phyloP scores from a whole-genome alignment of 2,329 filamentous ascomycete genomes.

The Penicillium sp. region DNA sequence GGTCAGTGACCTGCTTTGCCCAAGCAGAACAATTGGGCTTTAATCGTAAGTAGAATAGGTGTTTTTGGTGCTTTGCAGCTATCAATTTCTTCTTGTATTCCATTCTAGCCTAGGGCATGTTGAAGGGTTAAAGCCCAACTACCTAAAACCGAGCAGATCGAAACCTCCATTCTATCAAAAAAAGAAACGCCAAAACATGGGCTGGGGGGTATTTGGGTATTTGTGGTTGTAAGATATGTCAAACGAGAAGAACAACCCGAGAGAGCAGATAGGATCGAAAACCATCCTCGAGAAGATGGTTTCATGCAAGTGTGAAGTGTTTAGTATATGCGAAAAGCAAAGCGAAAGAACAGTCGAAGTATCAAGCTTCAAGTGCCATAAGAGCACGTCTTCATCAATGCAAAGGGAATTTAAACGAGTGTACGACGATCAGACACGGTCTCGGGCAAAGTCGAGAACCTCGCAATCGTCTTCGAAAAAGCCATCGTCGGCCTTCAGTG shows the following conservation, averaged over 20 bases:
- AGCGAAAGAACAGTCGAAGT: slow-evolving; percentile 8
- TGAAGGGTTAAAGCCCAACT: not conserved
- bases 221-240: slow-evolving; percentile 16
- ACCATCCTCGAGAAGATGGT: slow-evolving; percentile 6
- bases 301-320: slow-evolving; percentile 25
- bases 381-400: slow-evolving; percentile 19
- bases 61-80: slow-evolving; percentile 9
- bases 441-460: slow-evolving; percentile 79
- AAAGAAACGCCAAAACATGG: slow-evolving; percentile 11
- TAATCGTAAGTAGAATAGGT: not conserved
- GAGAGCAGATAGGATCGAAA: slow-evolving; percentile 6
- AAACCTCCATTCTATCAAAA: slow-evolving; percentile 24
- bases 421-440: slow-evolving; percentile 48
- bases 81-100: slow-evolving; percentile 8
- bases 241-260: slow-evolving; percentile 4
- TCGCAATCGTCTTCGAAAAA: slow-evolving; percentile 95
- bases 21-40: too few species aligned
- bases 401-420: slow-evolving; percentile 9
- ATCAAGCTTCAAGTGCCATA: slow-evolving; percentile 18
- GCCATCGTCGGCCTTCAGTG: slow-evolving; percentile 57
- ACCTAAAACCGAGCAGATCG: not conserved
- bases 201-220: slow-evolving; percentile 20
- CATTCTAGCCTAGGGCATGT: slow-evolving; percentile 10
- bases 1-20: too few species aligned
- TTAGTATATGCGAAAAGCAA: slow-evolving; percentile 7